Percentiles rank a stretch among this genome's conserved stretches.
These are phyloP conservation scores for Aristolochia fimbriata DNA, from an alignment of 164 flowering plant genomes.

Conservation along the genomic window DNA sequence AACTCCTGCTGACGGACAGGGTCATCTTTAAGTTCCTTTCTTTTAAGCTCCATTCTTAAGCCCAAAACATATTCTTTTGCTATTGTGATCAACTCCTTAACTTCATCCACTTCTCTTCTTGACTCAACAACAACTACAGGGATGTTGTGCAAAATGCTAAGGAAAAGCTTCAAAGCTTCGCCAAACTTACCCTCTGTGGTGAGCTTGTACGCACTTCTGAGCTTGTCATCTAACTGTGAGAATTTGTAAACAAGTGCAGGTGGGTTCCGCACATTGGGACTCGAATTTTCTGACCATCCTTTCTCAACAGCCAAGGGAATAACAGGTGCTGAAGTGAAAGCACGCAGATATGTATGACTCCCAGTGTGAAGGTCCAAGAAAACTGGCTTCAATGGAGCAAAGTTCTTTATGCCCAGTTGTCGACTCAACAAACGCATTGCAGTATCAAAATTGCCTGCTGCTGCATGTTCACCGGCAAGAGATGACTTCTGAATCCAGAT, in stretches of 20 bases:
- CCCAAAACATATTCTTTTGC: conserved; percentile 54
- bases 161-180: conserved; percentile 53
- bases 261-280: conserved; percentile 65
- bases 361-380: conserved; percentile 67
- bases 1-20: conserved; percentile 56
- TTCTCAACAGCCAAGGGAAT: conserved; percentile 61
- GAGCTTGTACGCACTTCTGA: conserved; percentile 61
- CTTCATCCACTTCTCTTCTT: conserved; percentile 67
- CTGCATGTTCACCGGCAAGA: conserved; percentile 92
- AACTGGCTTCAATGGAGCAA: conserved; percentile 56
- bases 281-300: conserved; percentile 53
- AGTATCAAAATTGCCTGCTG: conserved; percentile 81
- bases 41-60: conserved; percentile 39
- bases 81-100: conserved; percentile 56
- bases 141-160: conserved; percentile 34
- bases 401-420: conserved; percentile 62
- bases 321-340: conserved; percentile 56
- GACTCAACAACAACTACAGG: conserved; percentile 71
- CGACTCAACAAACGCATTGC: conserved; percentile 58
- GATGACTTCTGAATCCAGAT: conserved; percentile 82
- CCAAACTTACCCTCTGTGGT: conserved; percentile 49
- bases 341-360: conserved; percentile 58
- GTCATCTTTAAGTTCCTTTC: conserved; percentile 42
- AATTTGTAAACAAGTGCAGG: conserved; percentile 67
- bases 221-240: conserved; percentile 73